Evolutionary conservation across 1,139 yeast species (phyloP).

Genomic region (Hemisphaericaspora xylanilytica): DNA sequence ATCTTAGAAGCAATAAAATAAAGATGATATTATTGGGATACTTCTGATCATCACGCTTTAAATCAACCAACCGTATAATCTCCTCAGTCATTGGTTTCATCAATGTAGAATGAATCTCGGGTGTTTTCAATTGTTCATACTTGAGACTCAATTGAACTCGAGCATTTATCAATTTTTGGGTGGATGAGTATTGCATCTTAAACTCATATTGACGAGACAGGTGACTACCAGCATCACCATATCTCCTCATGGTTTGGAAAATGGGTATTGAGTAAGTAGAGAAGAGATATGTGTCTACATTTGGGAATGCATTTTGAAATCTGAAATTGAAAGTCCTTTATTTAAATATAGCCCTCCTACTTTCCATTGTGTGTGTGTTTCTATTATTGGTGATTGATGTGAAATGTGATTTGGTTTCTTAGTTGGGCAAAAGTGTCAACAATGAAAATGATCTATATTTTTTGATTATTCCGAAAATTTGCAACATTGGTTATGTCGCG

Average conservation of each 20-base stretch:
- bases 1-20: conserved; percentile 34
- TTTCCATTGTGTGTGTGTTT: too few relatives aligned
- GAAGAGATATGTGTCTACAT: too few relatives aligned
- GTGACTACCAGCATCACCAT: conserved; percentile 5
- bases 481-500: too few relatives aligned
- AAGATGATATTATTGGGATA: conserved; percentile 30
- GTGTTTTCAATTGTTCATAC: conserved; percentile 55
- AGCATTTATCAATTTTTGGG: conserved; percentile 37
- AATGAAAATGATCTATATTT: too few relatives aligned
- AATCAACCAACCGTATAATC: conserved; percentile 18
- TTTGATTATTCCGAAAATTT: too few relatives aligned
- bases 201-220: conserved; percentile 26
- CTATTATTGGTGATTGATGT: too few relatives aligned
- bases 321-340: too few relatives aligned
- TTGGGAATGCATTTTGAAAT: too few relatives aligned
- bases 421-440: too few relatives aligned
- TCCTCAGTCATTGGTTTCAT: conserved; percentile 48
- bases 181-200: conserved; percentile 37
- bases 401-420: too few relatives aligned
- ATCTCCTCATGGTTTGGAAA: conserved; percentile 4
- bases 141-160: conserved; percentile 49
- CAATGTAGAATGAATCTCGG: conserved; percentile 50
- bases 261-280: too few relatives aligned
- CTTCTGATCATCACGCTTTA: conserved; percentile 13
- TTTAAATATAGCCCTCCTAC: too few relatives aligned